Conservation (phyloP, 2,329 filamentous ascomycete genomes). For the Fusarium verrucosum region DNA sequence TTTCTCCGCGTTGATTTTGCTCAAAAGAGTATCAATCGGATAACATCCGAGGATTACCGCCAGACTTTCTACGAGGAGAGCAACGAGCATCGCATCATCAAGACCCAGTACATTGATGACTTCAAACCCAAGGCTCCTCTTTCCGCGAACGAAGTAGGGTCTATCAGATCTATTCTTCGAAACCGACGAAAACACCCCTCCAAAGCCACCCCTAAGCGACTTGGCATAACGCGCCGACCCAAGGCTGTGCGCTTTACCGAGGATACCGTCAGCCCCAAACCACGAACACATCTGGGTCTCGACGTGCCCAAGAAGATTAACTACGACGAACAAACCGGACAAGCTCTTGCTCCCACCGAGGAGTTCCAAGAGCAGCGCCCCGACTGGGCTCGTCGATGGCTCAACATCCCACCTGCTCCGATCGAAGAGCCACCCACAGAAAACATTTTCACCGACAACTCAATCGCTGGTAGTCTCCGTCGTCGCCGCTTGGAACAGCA, state of each 20-base stretch:
- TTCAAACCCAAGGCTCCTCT: conserved; percentile 37
- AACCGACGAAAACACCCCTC: conserved; percentile 36
- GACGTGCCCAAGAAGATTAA: conserved; percentile 36
- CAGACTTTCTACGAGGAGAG: conserved; percentile 34
- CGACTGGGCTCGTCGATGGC: conserved; percentile 16
- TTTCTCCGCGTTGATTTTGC: conserved; percentile 17
- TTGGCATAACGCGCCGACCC: conserved; percentile 38
- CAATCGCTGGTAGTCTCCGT: not conserved
- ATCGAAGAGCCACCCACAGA: conserved; percentile 4
- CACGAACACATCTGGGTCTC: conserved; percentile 41
- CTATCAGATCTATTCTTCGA: conserved; percentile 45
- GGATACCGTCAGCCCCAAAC: conserved; percentile 40
- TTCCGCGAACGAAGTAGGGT: conserved; percentile 26
- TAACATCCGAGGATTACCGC: conserved; percentile 32
- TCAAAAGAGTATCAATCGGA: conserved; percentile 16
- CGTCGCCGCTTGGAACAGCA: conserved; percentile 14
- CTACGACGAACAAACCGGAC: conserved; percentile 6
- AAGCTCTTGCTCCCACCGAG: not conserved
- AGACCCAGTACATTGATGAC: conserved; percentile 32
- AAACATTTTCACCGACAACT: not conserved
- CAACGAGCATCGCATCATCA: conserved; percentile 33
- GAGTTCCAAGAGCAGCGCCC: conserved; percentile 25
- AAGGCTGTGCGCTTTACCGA: conserved; percentile 47
- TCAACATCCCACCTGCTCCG: conserved; percentile 12
- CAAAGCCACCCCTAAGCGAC: conserved; percentile 40